These are phyloP conservation scores for Backusella tuberculispora DNA, from an alignment of 192 early-diverging fungal genomes.

Conservation along the genomic window DNA sequence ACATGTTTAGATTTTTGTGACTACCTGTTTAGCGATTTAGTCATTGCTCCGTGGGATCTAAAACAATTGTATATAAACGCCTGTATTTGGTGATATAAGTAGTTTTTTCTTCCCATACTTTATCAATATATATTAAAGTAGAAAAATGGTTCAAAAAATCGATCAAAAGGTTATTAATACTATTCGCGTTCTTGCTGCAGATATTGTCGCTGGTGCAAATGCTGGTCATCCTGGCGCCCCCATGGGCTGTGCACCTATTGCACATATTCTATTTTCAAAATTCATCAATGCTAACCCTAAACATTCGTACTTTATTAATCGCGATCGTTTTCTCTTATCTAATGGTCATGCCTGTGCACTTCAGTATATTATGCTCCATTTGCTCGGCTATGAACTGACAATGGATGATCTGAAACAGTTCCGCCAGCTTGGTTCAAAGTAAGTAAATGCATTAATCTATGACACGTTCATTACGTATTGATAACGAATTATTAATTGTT, in stretches of 20 bases:
- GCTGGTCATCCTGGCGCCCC: constrained; percentile 98
- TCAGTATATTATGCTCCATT: constrained; percentile 89
- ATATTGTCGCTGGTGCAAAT: constrained; percentile 86
- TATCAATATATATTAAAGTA: constrained; percentile 14
- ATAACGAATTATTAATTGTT: background rate
- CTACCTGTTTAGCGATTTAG: background rate
- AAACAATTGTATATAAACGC: background rate
- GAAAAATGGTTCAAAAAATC: constrained; percentile 46
- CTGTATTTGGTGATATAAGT: background rate
- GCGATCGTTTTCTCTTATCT: constrained; percentile 97
- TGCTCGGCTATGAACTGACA: constrained; percentile 85
- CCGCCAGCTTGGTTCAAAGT: constrained; percentile 82
- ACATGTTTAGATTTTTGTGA: background rate
- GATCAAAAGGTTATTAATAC: constrained; percentile 80
- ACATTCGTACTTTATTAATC: constrained; percentile 91
- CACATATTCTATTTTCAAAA: constrained; percentile 85
- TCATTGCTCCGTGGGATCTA: background rate
- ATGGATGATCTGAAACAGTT: constrained; percentile 93
- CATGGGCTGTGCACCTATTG: constrained; percentile 97
- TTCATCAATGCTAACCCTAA: constrained; percentile 85
- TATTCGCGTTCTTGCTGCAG: constrained; percentile 86
- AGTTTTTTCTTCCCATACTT: constrained; percentile 18
- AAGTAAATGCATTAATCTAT: constrained; percentile 37
- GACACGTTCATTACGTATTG: background rate
- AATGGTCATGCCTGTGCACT: constrained; percentile 96